Conservation (phyloP, 2,329 filamentous ascomycete species). For the Macrophomina tecta region DNA sequence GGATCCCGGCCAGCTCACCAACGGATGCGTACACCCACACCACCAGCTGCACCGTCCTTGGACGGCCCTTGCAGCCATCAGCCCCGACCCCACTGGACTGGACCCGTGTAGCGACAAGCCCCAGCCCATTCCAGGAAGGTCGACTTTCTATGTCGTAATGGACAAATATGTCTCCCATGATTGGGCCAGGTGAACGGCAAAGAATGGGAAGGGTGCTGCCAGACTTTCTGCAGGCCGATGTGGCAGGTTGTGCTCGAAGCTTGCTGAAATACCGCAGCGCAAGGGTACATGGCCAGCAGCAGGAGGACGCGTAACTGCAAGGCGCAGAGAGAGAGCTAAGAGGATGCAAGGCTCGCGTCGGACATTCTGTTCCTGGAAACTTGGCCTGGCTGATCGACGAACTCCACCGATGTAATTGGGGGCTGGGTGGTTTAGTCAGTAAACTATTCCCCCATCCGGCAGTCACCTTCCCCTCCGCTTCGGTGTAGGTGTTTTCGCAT, state of each 20-base stretch:
- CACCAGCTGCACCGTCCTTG: constrained; percentile 5
- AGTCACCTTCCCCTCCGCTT: too few species aligned
- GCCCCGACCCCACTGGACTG: constrained; percentile 10
- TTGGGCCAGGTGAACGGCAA: neutral
- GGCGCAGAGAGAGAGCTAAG: neutral
- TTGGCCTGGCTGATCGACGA: constrained; percentile 15
- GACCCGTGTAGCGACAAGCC: neutral
- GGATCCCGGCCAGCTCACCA: neutral
- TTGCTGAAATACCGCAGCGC: too few species aligned
- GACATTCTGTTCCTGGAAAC: constrained; percentile 18
- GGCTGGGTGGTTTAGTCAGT: too few species aligned
- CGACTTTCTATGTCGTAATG: constrained; percentile 4
- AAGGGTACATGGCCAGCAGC: too few species aligned
- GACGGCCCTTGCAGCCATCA: constrained; percentile 11
- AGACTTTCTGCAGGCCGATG: neutral
- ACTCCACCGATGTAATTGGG: too few species aligned
- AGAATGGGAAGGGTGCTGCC: neutral
- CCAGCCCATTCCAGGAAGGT: neutral
- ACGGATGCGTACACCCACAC: neutral
- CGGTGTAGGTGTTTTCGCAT: too few species aligned
- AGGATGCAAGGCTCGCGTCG: constrained; percentile 6
- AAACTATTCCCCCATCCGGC: too few species aligned
- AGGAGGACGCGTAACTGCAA: neutral
- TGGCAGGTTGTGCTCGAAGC: neutral
- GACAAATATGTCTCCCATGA: constrained; percentile 1